Base-by-base conservation (phyloP, 2,329 filamentous ascomycete genomes). In the Stemphylium beticola region DNA sequence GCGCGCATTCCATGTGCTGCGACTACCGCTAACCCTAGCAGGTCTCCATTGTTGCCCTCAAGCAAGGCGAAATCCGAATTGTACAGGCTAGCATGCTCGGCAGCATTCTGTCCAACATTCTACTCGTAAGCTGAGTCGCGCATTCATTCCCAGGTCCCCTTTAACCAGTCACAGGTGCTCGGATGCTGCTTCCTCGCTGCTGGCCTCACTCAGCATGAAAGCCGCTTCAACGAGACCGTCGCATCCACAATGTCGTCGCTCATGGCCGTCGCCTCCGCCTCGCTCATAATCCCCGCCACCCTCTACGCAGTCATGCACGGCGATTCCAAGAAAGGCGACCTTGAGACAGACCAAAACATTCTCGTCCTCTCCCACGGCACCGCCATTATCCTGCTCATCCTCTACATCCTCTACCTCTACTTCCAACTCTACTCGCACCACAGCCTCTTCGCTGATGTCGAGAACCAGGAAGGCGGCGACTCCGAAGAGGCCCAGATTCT, bases 71-170 rank as follows among this genome's bases (percentile, higher is more conserved):
- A 78, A 96, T 97, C 71, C 88, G 93, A 67, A 93, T 98, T 62
- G 93, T 98, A n/a, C 95, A 98, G 78, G 90, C 93, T 17, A 96
- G 92, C 61, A 98, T 98, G 93, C 87, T 98, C 31, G 93, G 95
- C 42, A 96, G 91, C 69, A 96, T 98, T 66, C 82, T 98, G 34
- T 97, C 93, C 62, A 98, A 98, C 76, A 88, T 97, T 61, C 83
- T 98, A 7, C 85, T 98, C 18, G 93, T 74, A 61, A 64, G 69
- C 67, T 44, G 3, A 24, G 29, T 31, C 18, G 83, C 18, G 6
- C 26, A 6, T 37, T 12, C 20, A 18, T 47, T 20, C 15, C 18
- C 26, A 34, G 11, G 14, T 34, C 45, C 17, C 8, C 22, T 78
- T 92, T 56, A 55, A 81, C 82, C 58, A 86, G 87, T 44, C 18